Base-by-base conservation (phyloP, 73 alveolate species). In the Symbiodinium natans region DNA sequence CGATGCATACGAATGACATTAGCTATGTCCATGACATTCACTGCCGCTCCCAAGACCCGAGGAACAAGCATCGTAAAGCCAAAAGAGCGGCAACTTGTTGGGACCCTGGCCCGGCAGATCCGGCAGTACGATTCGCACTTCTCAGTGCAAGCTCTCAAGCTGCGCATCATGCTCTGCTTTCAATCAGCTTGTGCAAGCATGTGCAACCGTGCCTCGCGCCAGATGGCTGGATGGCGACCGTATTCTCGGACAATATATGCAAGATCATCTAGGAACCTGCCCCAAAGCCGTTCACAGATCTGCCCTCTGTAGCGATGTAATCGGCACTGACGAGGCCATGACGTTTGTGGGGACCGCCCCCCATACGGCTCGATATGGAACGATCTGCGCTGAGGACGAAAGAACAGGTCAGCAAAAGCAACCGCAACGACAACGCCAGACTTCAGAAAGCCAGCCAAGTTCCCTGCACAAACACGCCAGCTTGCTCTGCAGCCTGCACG, bases 281-380 rank as follows among this genome's bases (percentile, higher is more conserved):
- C 41, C 77, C 4, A 48, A 48, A 8, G 63, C 63, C 63, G 8
- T 17, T 48, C 8, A 48, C 8, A 48, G 8, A 48, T 48, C 23
- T 48, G 63, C 8, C 63, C 63, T 8, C 8, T 17, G 23, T 10
- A 48, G 63, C 17, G 63, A 17, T 48, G 63, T 48, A n/a, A n/a
- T 21, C 71, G 25, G 23, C 25, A 4, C 68, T 6, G 36, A 15
- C 75, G 75, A 59, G 41, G 39, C 74, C 23, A 54, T 9, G 27
- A 27, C 95, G 95, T 88, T n/a, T 71, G 23, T 1, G 98, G 83
- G 7, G 92, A 33, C 21, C 98, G 92, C 40, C 92, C 92, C 27
- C 98, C 98, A 39, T 92, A 92, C 82, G 98, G 98, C 92, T 92
- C 98, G 33, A 92, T 92, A 43, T 92, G 98, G 68, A 92, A 92